Evolutionary conservation across 2,329 filamentous ascomycete species (phyloP), one percentile per base, ranked within the genome.

Genomic region (Alternaria sp.): DNA sequence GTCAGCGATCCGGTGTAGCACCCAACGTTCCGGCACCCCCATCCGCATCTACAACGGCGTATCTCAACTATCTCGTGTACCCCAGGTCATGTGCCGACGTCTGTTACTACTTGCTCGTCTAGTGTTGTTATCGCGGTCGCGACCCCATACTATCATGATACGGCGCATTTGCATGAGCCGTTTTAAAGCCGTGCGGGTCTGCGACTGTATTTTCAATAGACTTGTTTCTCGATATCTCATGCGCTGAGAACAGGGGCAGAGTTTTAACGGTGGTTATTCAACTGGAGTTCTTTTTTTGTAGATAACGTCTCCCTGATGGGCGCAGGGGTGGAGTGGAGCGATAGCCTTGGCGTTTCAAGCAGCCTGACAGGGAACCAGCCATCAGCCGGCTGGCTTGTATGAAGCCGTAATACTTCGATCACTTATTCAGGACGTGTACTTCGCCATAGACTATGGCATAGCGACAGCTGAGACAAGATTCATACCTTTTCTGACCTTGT

Each of bases 341-440:
- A 40, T 41, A 8, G 54, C 20, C 58, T 60, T 60, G 58, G 58
- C 58, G 58, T 60, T 60, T 60, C 58, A 60, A 46, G 54, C 53
- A 43, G 38, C 46, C 38, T 51, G 46, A 41, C 52, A 57, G 12
- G 40, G 38, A 52, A 43, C 16, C 55, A 46, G 51, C 25, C 36
- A 41, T 50, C 34, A 34, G 14, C 20, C 46, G 22, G 32, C 30
- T 50, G 20, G 30, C 46, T 16, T 20, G 46, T 38, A 32, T 50
- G 36, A 11, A 50, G 20, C 20, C 18, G 46, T 25, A 38, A 38
- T 25, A 22, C 20, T 18, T 18, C 14, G n/a, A 20, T 20, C 36
- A 18, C 14, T 32, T 14, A 5, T 50, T 27, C 30, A 50, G 20
- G 46, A 25, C 34, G 18, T 36, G 22, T n/a, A 25, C 5, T 25